Conservation (phyloP, 768 basidiomycete species). For the Leccinellum albellum region DNA sequence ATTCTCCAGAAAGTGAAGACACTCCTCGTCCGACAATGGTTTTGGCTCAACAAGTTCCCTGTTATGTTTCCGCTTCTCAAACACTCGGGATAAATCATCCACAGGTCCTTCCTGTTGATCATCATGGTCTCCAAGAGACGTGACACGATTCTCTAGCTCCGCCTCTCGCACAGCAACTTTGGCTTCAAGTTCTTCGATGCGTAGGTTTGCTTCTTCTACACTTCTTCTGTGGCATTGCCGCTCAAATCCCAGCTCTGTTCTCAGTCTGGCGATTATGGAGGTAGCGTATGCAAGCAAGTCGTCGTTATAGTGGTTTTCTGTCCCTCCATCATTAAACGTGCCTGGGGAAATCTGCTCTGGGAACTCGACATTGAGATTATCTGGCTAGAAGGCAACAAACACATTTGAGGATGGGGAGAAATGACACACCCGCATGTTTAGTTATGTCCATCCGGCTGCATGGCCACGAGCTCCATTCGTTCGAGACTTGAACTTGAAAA, state of each 20-base stretch:
- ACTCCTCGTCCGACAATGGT: conserved; percentile 35
- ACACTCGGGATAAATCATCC: neutral
- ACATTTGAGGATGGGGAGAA: conserved; percentile 1
- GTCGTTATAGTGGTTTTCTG: conserved; percentile 9
- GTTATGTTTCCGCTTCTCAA: neutral
- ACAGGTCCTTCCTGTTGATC: neutral
- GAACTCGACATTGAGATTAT: conserved; percentile 19
- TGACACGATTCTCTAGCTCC: conserved; percentile 42
- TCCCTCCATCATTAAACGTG: neutral
- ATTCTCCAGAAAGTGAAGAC: conserved; percentile 37
- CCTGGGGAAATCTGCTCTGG: conserved; percentile 16
- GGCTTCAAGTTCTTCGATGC: conserved; percentile 46
- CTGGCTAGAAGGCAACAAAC: conserved; percentile 14
- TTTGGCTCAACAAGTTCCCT: conserved; percentile 14
- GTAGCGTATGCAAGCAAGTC: conserved; percentile 41
- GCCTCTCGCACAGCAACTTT: conserved; percentile 56
- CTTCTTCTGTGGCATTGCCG: conserved; percentile 40
- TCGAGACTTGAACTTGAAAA: conserved; percentile 41
- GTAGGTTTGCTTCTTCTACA: conserved; percentile 36
- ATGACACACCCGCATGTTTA: conserved; percentile 41
- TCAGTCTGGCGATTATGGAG: conserved; percentile 41
- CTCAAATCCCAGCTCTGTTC: conserved; percentile 43
- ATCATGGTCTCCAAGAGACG: conserved; percentile 5
- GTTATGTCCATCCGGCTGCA: conserved; percentile 41
- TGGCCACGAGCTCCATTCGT: conserved; percentile 46